phyloP scores from a whole-genome alignment of 345 rosid genomes.

The Citropsis articulata region DNA sequence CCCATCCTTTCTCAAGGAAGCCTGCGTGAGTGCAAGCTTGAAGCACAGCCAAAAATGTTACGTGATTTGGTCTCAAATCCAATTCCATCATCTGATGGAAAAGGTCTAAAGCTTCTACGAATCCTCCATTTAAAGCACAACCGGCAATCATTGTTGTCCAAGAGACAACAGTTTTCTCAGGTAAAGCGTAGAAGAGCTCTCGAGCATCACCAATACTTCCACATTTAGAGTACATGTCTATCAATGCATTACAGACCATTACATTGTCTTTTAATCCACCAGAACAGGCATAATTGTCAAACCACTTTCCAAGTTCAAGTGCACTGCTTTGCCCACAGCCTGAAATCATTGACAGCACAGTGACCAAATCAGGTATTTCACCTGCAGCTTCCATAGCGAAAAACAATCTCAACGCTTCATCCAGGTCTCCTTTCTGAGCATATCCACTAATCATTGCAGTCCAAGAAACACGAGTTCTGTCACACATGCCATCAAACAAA shows the following conservation, averaged over 20 bases:
- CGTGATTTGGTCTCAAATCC: constrained; percentile 44
- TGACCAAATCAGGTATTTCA: constrained; percentile 53
- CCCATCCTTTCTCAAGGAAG: constrained; percentile 58
- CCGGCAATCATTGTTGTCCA: constrained; percentile 69
- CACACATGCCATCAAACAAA: no score
- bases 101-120: constrained; percentile 41
- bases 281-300: constrained; percentile 39
- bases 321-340: constrained; percentile 53
- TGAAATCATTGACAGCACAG: constrained; percentile 56
- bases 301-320: constrained; percentile 59
- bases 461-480: no score
- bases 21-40: constrained; percentile 68
- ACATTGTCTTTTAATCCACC: constrained; percentile 39
- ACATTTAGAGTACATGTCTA: constrained; percentile 70
- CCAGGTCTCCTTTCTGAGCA: no score
- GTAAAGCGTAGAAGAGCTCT: constrained; percentile 37
- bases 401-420: constrained; percentile 53
- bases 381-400: constrained; percentile 43
- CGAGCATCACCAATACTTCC: constrained; percentile 52
- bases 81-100: constrained; percentile 42
- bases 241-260: constrained; percentile 49
- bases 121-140: constrained; percentile 53
- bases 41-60: constrained; percentile 60
- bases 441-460: no score
- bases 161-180: constrained; percentile 48